Base-by-base conservation (phyloP, 352 stramenopile species). In the Phytophthora pistaciae region DNA sequence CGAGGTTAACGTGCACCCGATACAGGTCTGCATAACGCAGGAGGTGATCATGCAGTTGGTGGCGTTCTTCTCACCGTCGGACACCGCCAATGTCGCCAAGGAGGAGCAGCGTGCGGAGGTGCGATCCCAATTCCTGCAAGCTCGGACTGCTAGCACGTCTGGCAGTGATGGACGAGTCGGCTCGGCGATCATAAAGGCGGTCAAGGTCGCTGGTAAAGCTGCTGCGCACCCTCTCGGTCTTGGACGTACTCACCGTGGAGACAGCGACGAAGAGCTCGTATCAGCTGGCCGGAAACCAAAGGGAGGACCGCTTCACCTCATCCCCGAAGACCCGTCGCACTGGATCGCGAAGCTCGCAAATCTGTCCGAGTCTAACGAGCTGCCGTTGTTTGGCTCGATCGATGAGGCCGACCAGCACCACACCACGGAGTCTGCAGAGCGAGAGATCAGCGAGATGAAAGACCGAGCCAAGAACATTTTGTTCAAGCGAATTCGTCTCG, bases 1-100 rank as follows among this genome's bases (percentile, higher is more conserved):
- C 67, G 88, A 95, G 70, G 69, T 96, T 29, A 96, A 96, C 36
- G 82, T 95, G 2, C 87, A 94, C 49, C 90, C 90, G 5, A 80
- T 96, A n/a, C 87, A 96, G 68, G 80, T 96, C 31, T 95, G 87
- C 57, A 75, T 96, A 49, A 93, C 89, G 1, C 87, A 94, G 16
- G 86, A 95, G 29, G 75, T 92, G 13, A 87, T 96, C 31, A 66
- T 92, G 18, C 87, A 94, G 49, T 64, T 95, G 25, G 65, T 91
- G 4, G 56, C 72, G 1, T 95, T 94, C 57, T 88, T 91, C 55
- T 72, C 82, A 1, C 70, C 84, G 10, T 53, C 72, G 3, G 50
- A 66, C 25, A 68, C n/a, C 18, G 50, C 29, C 25, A 75, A 58
- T n/a, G 78, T 52, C 25, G 58, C 66, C 21, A 81, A 90, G 59